Conservation (phyloP, 768 basidiomycete genomes). For the Tricholoma hemisulphureum region DNA sequence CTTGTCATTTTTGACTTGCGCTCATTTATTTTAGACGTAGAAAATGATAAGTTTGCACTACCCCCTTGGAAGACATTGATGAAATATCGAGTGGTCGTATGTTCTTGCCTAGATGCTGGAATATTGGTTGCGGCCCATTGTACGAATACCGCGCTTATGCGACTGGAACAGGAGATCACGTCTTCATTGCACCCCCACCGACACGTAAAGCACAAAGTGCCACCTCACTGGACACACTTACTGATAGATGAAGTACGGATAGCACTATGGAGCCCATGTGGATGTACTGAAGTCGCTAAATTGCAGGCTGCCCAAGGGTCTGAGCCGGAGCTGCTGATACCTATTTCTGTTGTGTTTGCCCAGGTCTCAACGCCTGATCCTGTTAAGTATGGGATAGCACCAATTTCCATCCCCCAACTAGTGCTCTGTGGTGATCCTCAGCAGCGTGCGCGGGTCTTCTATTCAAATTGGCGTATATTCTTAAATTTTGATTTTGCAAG, state of each 20-base stretch:
- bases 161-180: conserved; percentile 39
- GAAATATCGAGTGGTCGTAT: conserved; percentile 46
- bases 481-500: conserved; percentile 23
- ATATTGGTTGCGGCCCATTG: conserved; percentile 45
- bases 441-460: conserved; percentile 36
- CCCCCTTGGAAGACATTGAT: conserved; percentile 48
- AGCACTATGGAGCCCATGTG: background rate
- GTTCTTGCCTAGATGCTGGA: conserved; percentile 45
- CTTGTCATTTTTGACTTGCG: background rate
- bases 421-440: conserved; percentile 53
- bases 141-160: conserved; percentile 40
- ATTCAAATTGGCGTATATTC: background rate
- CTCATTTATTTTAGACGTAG: conserved; percentile 34
- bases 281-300: background rate
- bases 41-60: conserved; percentile 44
- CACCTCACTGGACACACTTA: conserved; percentile 53
- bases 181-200: conserved; percentile 39
- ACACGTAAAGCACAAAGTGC: conserved; percentile 24
- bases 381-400: conserved; percentile 6
- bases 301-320: conserved; percentile 51
- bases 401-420: conserved; percentile 38
- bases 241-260: conserved; percentile 46
- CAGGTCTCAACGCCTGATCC: conserved; percentile 14
- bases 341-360: conserved; percentile 46
- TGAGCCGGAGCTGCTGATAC: conserved; percentile 49